These are phyloP conservation scores for Aspergillus sojae DNA, from an alignment of 2,329 filamentous ascomycete species.

Conservation along the genomic window DNA sequence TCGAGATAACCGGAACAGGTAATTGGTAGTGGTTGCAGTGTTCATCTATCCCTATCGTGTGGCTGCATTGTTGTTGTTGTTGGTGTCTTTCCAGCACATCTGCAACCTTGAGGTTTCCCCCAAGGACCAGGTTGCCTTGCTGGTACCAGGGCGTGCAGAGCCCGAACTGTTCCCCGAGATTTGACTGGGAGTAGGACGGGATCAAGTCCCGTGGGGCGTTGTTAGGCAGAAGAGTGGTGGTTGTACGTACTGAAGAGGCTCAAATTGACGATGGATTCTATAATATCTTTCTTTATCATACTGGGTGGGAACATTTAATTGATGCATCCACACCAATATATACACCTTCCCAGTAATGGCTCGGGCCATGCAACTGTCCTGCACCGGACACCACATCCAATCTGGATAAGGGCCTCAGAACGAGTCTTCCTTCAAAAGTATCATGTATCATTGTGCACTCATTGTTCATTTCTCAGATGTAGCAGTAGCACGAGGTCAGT, in stretches of 20 bases:
- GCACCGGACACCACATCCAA: neutral
- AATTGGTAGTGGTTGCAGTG: neutral
- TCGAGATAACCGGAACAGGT: neutral
- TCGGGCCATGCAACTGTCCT: neutral
- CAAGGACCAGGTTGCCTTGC: neutral
- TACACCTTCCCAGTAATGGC: neutral
- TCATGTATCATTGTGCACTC: neutral
- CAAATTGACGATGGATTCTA: neutral
- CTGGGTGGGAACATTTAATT: neutral
- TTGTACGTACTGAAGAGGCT: neutral
- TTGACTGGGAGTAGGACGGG: neutral
- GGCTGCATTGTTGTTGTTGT: neutral
- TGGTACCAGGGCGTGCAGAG: neutral
- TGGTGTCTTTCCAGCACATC: neutral
- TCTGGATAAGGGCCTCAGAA: neutral
- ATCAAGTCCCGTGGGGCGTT: neutral
- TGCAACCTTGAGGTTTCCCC: neutral
- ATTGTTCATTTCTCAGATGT: neutral
- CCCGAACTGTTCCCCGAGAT: neutral
- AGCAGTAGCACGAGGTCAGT: constrained; percentile 11
- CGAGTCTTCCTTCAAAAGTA: neutral
- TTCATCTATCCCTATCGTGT: neutral
- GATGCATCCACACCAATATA: neutral
- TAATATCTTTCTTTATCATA: neutral
- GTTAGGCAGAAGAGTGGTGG: neutral